Conservation (phyloP, 2,329 filamentous ascomycete species). For the Trichocomaceae sp. region DNA sequence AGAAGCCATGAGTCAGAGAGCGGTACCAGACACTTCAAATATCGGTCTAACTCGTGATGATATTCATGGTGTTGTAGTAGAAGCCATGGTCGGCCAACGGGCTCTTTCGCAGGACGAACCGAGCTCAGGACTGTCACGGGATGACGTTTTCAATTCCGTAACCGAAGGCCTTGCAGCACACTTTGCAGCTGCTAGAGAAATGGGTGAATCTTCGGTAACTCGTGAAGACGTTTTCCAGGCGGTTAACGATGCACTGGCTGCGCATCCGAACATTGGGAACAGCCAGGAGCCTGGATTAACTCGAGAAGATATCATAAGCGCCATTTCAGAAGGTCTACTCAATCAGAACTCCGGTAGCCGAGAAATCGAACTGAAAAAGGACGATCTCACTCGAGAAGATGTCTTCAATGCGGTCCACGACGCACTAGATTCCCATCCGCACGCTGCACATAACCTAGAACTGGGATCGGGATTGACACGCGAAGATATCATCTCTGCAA, state of each 20-base stretch:
- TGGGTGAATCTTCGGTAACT: conserved; percentile 45
- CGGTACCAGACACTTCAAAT: conserved; percentile 19
- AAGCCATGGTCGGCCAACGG: conserved; percentile 47
- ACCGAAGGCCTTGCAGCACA: conserved; percentile 50
- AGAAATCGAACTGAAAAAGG: conserved; percentile 54
- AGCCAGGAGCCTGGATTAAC: conserved; percentile 40
- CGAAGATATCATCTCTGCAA: conserved; percentile 51
- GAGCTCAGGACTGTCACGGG: conserved; percentile 42
- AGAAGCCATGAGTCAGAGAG: conserved; percentile 18
- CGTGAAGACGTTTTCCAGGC: conserved; percentile 54
- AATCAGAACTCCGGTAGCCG: conserved; percentile 37
- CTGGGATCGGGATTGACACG: conserved; percentile 43
- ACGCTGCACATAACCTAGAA: conserved; percentile 27
- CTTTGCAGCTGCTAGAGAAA: conserved; percentile 47
- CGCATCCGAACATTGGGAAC: conserved; percentile 35
- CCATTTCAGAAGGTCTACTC: conserved; percentile 52
- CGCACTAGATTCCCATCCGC: conserved; percentile 29
- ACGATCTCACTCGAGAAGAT: conserved; percentile 40
- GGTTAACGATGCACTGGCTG: conserved; percentile 51
- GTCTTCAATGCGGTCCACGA: conserved; percentile 18
- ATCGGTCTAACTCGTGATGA: conserved; percentile 46
- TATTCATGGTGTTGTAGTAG: conserved; percentile 53
- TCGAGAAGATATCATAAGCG: conserved; percentile 50
- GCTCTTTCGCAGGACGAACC: conserved; percentile 28
- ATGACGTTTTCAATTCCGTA: conserved; percentile 54